Evolutionary conservation across 2,329 filamentous ascomycete genomes (phyloP).

Genomic region (Sporothrix phasma): DNA sequence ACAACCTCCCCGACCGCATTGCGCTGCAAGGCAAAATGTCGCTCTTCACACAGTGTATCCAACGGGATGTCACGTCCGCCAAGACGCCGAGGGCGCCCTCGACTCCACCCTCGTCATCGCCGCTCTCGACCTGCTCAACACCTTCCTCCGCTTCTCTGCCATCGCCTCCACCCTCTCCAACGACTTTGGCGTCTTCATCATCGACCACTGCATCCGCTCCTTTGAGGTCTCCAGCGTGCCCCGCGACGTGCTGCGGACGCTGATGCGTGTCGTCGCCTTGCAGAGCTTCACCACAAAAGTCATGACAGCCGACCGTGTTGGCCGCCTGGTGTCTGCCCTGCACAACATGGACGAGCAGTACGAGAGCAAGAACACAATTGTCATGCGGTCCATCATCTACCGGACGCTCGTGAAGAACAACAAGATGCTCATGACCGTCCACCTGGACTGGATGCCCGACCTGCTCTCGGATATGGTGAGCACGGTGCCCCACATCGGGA

Average conservation of each 20-base stretch:
- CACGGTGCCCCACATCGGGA: conserved; percentile 62
- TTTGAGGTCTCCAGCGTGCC: conserved; percentile 59
- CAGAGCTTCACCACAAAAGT: conserved; percentile 69
- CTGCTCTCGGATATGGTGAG: conserved; percentile 76
- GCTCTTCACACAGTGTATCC: conserved; percentile 70
- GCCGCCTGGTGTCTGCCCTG: conserved; percentile 59
- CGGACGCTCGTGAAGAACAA: conserved; percentile 60
- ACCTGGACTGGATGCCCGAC: conserved; percentile 72
- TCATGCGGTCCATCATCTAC: conserved; percentile 70
- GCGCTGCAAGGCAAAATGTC: conserved; percentile 67
- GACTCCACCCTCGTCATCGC: conserved; percentile 67
- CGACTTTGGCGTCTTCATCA: conserved; percentile 69
- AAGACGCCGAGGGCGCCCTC: conserved; percentile 42
- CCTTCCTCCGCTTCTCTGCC: conserved; percentile 65
- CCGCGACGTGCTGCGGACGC: conserved; percentile 68
- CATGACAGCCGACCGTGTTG: conserved; percentile 62
- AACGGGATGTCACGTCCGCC: conserved; percentile 59
- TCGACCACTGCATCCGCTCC: conserved; percentile 69
- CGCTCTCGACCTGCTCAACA: conserved; percentile 65
- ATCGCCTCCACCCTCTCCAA: conserved; percentile 60
- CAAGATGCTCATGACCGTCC: conserved; percentile 57
- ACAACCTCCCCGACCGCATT: conserved; percentile 66
- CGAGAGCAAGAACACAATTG: conserved; percentile 66
- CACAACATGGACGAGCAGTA: conserved; percentile 63
- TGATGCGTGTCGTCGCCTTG: conserved; percentile 70